Base-by-base conservation (phyloP, 768 basidiomycete species). In the Podaxis sp. region DNA sequence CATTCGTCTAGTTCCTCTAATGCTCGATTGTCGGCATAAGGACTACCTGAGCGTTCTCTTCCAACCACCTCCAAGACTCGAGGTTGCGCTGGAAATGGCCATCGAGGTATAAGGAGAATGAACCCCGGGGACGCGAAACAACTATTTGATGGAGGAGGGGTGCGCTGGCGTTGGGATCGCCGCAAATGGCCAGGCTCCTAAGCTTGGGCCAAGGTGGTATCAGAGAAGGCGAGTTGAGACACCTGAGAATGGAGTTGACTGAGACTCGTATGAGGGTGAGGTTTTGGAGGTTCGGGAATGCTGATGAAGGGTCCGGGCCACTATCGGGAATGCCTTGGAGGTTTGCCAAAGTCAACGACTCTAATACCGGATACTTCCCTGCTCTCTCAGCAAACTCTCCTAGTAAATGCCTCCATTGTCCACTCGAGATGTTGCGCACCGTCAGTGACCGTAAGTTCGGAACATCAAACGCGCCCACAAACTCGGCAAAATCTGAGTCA, bases 31-130 rank as follows among this genome's bases (percentile, higher is more conserved):
- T 52, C 22, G 62, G 26, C 11, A 70, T 58, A 48, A 65, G 62
- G 12, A 64, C 63, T 15, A 69, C 55, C 19, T 71, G 65, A 12
- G 70, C 70, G 12, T 66, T 66, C 36, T 67, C 70, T 38, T 67
- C 61, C 17, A 75, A 42, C 72, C 72, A 75, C 26, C 64, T 62
- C 70, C 70, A 73, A 2, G 69, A 72, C 17, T 74, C 72, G n/a
- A 24, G 17, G 61, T 75, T 73, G 39, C 6, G 46, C 3, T 56
- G 44, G 46, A 73, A 70, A 26, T 60, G 49, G 2, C 55, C 46
- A 62, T 74, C 74, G 22, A 75, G 58, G 48, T 49, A 67, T 8
- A 75, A 57, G 53, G 33, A 28, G 17, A 74, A 36, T 3, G 73
- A 71, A 2, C 38, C 48, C 4, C 68, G 68, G 15, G 65, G 57